phyloP scores from a whole-genome alignment of 2,329 filamentous ascomycete species.

The Hansfordia pulvinata region DNA sequence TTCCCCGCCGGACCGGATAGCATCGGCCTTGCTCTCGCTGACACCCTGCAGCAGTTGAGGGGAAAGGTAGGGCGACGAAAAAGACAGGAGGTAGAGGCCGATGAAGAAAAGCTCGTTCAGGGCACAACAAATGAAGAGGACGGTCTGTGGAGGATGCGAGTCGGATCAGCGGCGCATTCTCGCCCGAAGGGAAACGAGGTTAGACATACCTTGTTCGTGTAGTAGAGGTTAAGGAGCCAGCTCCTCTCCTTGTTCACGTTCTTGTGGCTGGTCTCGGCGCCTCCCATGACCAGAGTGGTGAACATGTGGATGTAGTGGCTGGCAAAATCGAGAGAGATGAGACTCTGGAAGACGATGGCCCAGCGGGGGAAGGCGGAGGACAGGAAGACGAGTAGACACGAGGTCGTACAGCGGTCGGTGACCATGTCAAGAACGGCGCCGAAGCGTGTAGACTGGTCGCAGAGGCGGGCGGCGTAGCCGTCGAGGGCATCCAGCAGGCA shows the following conservation, averaged over 20 bases:
- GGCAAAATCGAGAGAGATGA: slow-evolving; percentile 85
- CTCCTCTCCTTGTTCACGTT: slow-evolving; percentile 79
- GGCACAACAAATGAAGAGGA: slow-evolving; percentile 81
- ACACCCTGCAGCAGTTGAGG: slow-evolving; percentile 63
- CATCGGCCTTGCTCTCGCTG: slow-evolving; percentile 34
- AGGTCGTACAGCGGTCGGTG: slow-evolving; percentile 92
- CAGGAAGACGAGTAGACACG: slow-evolving; percentile 88
- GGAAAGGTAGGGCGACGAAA: slow-evolving; percentile 80
- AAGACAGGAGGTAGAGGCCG: slow-evolving; percentile 91
- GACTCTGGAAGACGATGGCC: slow-evolving; percentile 83
- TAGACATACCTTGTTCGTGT: slow-evolving; percentile 76
- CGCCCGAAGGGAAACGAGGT: background rate
- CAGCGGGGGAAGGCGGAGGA: slow-evolving; percentile 89
- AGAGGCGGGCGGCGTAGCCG: slow-evolving; percentile 80
- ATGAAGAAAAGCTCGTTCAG: slow-evolving; percentile 98
- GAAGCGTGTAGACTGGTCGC: slow-evolving; percentile 86
- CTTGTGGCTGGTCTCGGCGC: slow-evolving; percentile 75
- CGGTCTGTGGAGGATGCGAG: slow-evolving; percentile 44
- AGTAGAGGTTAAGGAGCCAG: slow-evolving; percentile 87
- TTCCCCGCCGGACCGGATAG: slow-evolving; percentile 52
- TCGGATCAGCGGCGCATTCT: too few relatives aligned
- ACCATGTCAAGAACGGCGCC: slow-evolving; percentile 98
- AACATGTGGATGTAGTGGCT: slow-evolving; percentile 99
- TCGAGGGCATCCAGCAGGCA: slow-evolving; percentile 93
- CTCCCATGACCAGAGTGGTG: slow-evolving; percentile 78